Base-by-base conservation (phyloP, 805 yeast genomes). In the Saturnispora bothae region DNA sequence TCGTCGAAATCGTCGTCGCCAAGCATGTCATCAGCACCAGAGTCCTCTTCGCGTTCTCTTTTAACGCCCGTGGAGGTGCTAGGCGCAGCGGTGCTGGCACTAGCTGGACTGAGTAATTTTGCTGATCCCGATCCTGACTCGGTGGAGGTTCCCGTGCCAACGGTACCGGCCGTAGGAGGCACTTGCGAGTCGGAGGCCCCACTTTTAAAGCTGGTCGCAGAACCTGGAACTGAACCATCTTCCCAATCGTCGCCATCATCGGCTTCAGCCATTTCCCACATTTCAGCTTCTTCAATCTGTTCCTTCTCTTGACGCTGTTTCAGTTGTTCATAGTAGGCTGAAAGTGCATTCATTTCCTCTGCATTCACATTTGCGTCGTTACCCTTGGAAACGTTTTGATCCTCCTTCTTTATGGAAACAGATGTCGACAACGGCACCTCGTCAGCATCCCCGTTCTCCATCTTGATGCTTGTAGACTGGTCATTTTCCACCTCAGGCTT, bases 271-370 rank as follows among this genome's bases (percentile, higher is more conserved):
- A 17, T 21, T 13, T 38, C 41, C 30, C 33, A 28, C 33, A 33
- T 43, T 12, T 63, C 72, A 8, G 65, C 73, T 16, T 64, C 83
- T 9, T 73, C 80, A 8, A 68, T 79, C 25, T 71, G 76, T 43
- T 76, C 83, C 36, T 67, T 68, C 5, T 73, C 78, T 52, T 80
- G 82, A 48, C 76, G 69, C 44, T 73, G 76, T 8, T 83, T 85
- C 56, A 83, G 65, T 48, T 78, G 76, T 8, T 85, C 85, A 53
- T 83, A 83, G 53, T 83, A 83, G 14, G 75, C 77, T n/a, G 74
- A 69, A 48, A 76, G 57, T 3, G 85, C 84, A 48, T 78, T 83
- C 57, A 80, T 80, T 27, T 78, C 78, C 54, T 78, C 82, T 48
- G 69, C 65, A 40, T 44, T 42, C 4, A 38, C 40, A 30, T 38